Evolutionary conservation across 352 stramenopile genomes (phyloP).

Genomic region (Thraustotheca clavata): DNA sequence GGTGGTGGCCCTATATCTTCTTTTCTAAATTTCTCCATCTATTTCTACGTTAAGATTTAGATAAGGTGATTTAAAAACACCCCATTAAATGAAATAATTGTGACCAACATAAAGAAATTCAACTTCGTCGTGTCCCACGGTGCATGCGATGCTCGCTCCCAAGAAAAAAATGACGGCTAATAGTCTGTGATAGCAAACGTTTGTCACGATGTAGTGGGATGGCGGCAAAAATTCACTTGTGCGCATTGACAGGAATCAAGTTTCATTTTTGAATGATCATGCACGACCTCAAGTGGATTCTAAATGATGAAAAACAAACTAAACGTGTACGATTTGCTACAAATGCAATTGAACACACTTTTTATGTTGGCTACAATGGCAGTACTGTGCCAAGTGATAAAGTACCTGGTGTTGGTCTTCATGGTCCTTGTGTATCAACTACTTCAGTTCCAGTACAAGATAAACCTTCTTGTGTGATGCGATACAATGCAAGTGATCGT

Average conservation of each 20-base stretch:
- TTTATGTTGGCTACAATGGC: constrained; percentile 11
- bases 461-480: not conserved
- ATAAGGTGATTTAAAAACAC: too few species aligned
- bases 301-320: not conserved
- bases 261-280: not conserved
- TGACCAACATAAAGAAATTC: constrained; percentile 8
- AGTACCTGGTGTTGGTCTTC: constrained; percentile 8
- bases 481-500: constrained; percentile 8
- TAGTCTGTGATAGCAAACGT: too few species aligned
- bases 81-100: not conserved
- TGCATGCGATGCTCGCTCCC: too few species aligned
- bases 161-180: too few species aligned
- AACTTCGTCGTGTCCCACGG: not conserved
- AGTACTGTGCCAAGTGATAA: constrained; percentile 13
- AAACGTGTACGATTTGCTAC: constrained; percentile 4
- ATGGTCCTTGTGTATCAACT: not conserved
- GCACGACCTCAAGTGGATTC: constrained; percentile 11
- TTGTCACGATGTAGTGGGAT: too few species aligned
- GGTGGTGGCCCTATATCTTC: too few species aligned
- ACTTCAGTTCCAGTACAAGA: not conserved
- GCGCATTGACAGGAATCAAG: not conserved
- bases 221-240: not conserved
- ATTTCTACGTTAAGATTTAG: too few species aligned
- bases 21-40: too few species aligned
- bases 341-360: not conserved